Conservation (phyloP, 2,329 filamentous ascomycete species). For the Colletotrichum tabaci region DNA sequence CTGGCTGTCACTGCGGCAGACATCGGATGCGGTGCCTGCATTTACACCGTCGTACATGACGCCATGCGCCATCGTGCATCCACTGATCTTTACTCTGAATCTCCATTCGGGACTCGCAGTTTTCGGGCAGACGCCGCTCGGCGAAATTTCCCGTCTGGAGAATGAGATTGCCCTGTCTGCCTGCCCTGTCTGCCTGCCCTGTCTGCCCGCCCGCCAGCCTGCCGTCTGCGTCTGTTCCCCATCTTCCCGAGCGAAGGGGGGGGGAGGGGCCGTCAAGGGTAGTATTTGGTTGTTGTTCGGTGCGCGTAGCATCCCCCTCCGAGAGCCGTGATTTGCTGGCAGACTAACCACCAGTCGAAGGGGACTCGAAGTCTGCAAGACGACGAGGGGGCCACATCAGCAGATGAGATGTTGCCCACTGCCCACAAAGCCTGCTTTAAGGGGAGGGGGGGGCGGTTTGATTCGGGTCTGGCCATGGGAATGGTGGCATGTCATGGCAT, state of each 20-base stretch:
- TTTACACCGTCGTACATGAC: slow-evolving; percentile 37
- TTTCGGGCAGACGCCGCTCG: neutral
- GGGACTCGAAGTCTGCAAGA: neutral
- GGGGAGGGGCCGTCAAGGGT: too few species aligned
- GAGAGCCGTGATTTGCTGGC: slow-evolving; percentile 32
- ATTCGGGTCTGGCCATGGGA: neutral
- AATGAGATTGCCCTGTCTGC: neutral
- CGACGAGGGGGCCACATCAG: slow-evolving; percentile 1
- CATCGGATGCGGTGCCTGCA: slow-evolving; percentile 37
- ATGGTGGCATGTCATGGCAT: neutral
- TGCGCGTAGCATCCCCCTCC: slow-evolving; percentile 20
- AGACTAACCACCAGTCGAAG: slow-evolving; percentile 21
- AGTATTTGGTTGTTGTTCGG: too few species aligned
- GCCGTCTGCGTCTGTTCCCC: too few species aligned
- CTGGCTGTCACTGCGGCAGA: slow-evolving; percentile 26
- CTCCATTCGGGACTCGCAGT: slow-evolving; percentile 5
- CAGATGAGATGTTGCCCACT: neutral
- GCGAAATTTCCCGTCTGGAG: slow-evolving; percentile 10
- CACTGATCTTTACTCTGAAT: slow-evolving; percentile 17
- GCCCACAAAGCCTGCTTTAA: neutral
- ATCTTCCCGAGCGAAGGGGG: too few species aligned
- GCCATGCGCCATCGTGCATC: slow-evolving; percentile 33
- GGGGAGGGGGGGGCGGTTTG: neutral
- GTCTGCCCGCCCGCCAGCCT: too few species aligned
- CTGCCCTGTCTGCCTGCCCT: too few species aligned